Conservation (phyloP, 495 filamentous ascomycete species). For the Podospora didyma region DNA sequence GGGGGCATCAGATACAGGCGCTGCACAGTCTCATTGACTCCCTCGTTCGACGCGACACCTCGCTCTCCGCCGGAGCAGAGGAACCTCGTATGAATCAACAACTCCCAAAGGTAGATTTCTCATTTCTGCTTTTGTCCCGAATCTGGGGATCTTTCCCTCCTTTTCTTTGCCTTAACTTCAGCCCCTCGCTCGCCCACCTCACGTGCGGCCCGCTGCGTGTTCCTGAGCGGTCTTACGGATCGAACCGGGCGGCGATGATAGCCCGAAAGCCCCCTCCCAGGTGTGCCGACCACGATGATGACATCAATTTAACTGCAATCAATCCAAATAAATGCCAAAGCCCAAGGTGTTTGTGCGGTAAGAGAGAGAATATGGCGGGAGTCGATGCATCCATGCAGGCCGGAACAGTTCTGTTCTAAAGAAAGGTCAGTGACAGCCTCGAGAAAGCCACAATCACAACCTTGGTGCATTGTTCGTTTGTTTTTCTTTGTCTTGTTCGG, state of each 20-base stretch:
- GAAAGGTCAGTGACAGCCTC: slow-evolving; percentile 25
- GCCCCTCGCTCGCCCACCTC: background rate
- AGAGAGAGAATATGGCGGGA: slow-evolving; percentile 5
- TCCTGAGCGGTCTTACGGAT: slow-evolving; percentile 1
- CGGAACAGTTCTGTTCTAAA: slow-evolving; percentile 1
- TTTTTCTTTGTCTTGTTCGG: slow-evolving; percentile 4
- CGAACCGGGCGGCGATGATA: slow-evolving; percentile 2
- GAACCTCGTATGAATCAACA: slow-evolving; percentile 47
- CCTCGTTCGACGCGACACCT: slow-evolving; percentile 26
- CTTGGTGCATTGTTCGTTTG: slow-evolving; percentile 1
- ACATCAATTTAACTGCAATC: slow-evolving; percentile 28
- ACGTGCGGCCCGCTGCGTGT: background rate
- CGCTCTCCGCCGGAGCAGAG: slow-evolving; percentile 35
- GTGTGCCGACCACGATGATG: slow-evolving; percentile 21
- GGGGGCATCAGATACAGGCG: slow-evolving; percentile 14
- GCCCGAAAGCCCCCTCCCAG: slow-evolving; percentile 6
- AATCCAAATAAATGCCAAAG: slow-evolving; percentile 19
- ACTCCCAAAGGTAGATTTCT: slow-evolving; percentile 41
- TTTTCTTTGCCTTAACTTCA: slow-evolving; percentile 4
- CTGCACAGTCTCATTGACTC: slow-evolving; percentile 18
- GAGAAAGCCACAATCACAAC: slow-evolving; percentile 23
- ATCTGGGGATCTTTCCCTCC: background rate
- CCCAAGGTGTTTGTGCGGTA: background rate
- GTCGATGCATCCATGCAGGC: slow-evolving; percentile 3
- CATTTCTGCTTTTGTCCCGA: slow-evolving; percentile 1